Evolutionary conservation across 805 yeast genomes (phyloP), one percentile per base, ranked within the genome.

Genomic region (Dipodascopsis uninucleata): DNA sequence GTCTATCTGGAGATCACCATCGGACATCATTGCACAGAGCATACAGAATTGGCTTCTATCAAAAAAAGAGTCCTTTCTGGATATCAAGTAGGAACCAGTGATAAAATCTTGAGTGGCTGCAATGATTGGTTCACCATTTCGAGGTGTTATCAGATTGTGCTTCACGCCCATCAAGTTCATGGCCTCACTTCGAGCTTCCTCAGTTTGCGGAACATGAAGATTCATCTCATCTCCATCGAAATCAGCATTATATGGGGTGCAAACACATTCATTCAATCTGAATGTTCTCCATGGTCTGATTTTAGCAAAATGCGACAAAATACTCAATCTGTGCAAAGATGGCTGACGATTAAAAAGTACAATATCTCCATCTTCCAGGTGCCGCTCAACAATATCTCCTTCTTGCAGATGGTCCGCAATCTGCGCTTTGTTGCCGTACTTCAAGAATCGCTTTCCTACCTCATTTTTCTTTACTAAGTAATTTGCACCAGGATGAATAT

Each of bases 141-240:
- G 86, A 7, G 99, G 99, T 1, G 98, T 93, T 57, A 93, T 75
- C 53, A 93, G 71, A 63, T 93, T 93, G 62, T 89, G 85, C 60
- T 93, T 93, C 32, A 93, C 98, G 43, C 97, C 98, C 99, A 93
- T 93, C 61, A 93, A 74, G 60, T 85, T 85, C 67, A 90, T 87
- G n/a, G 98, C 98, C 66, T 93, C 99, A 0, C 97, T 95, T 55
- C 98, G 73, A 1, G 98, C 97, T 67, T 93, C 98, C 68, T 93
- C 97, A 1, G 97, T 93, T 66, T 93, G 99, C 1, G 98, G 98
- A 36, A 93, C 98, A 63, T 93, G 98, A 61, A 93, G 72, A 66
- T 93, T 93, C 98, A 93, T 93, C 67, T 93, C 98, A 69, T 93
- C 98, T 68, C 98, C 98, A 67, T 93, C 98, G 64, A 93, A 93